Conservation (phyloP, 116 monocot genomes). For the Dioscorea cayenensis region DNA sequence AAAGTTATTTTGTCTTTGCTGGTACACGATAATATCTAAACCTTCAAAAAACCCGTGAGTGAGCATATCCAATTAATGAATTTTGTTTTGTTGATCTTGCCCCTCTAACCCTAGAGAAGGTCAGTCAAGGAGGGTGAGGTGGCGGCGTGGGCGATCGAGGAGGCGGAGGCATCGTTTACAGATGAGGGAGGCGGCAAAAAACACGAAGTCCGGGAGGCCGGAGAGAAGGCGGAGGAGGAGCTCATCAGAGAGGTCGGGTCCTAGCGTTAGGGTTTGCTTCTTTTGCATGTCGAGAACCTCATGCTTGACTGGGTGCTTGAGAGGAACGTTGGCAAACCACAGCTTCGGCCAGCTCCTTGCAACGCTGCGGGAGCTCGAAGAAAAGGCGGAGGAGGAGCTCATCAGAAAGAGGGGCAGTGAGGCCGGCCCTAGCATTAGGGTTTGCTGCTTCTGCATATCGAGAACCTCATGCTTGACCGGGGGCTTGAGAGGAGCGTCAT, state of each 20-base stretch:
- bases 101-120: too few relatives aligned
- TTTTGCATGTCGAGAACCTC: constrained; percentile 22
- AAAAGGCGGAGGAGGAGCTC: constrained; percentile 46
- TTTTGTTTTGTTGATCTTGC: too few relatives aligned
- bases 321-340: constrained; percentile 6
- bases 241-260: constrained; percentile 34
- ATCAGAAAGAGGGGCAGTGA: too few relatives aligned
- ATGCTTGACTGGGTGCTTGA: constrained; percentile 38
- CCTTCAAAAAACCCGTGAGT: too few relatives aligned
- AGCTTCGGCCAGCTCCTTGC: constrained; percentile 22
- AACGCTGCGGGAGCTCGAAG: constrained; percentile 29
- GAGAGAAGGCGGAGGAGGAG: constrained; percentile 48
- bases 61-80: too few relatives aligned
- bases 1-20: too few relatives aligned
- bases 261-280: constrained; percentile 16
- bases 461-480: constrained; percentile 31
- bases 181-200: constrained; percentile 20
- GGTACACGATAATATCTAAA: too few relatives aligned
- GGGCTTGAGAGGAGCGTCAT: too few relatives aligned
- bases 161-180: too few relatives aligned
- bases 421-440: constrained; percentile 19
- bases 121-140: constrained; percentile 55
- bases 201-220: constrained; percentile 14
- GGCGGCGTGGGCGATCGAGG: constrained; percentile 41
- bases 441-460: constrained; percentile 22